Evolutionary conservation across 768 basidiomycete genomes (phyloP), one percentile per base, ranked within the genome.

Genomic region (Strobilomyces echinocephalus): DNA sequence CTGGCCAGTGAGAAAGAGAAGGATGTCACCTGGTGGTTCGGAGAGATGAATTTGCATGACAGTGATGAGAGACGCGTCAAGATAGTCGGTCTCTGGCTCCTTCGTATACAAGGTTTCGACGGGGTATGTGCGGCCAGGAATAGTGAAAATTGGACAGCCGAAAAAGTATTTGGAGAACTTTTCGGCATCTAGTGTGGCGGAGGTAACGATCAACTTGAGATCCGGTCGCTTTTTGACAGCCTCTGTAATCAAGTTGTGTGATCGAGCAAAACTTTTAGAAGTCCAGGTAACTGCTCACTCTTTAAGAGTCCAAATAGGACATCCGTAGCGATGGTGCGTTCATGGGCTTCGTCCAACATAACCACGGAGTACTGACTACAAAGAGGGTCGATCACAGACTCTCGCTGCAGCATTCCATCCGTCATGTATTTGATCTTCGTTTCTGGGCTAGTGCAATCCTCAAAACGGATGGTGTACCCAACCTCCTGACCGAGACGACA

Each of bases 341-440:
- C 97, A 72, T 99, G 97, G 11, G 97, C 97, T 73, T 99, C 97
- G 68, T 99, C 97, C 68, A 99, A 78, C 89, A 99, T 99, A 71
- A 99, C 76, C 50, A 97, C 92, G 2, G 91, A 92, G 68, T 99
- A 99, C 44, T 84, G 81, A 55, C 85, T 90, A 68, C 93, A 87
- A 55, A 97, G 84, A 6, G 95, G 95, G 65, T 99, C 97, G 65
- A 98, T 90, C 49, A 99, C 76, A 59, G 88, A 92, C 76, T 99
- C 97, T 73, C 97, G 83, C 65, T 97, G 91, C 24, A 99, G 79
- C 93, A 99, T 97, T 75, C 97, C 97, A 66, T 98, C 97, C 64
- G 97, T 99, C 97, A 99, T 97, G 80, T 97, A 99, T 72, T 98
- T 99, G 80, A 99, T 99, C 65, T 89, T 85, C 4, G 97, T 98